A percentile compares a stretch with the other conserved stretches of the same genome.
Evolutionary conservation across 306 rosid genomes (phyloP).

Genomic region (Quillaja saponaria): DNA sequence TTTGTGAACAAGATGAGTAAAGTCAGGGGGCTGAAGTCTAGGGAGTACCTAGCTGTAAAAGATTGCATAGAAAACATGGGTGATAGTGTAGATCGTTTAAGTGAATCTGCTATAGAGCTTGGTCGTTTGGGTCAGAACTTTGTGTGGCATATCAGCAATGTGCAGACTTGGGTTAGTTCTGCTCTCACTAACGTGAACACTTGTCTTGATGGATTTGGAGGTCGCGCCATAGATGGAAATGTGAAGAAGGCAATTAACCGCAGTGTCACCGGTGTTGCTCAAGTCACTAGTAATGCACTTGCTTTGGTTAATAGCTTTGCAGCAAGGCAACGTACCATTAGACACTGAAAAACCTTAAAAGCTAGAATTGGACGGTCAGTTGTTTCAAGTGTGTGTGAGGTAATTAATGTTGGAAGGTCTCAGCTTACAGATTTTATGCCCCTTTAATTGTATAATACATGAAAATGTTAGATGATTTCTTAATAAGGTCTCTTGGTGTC

Average conservation of each 20-base stretch:
- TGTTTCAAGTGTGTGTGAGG: background rate
- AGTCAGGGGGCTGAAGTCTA: slow-evolving; percentile 39
- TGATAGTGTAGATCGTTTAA: slow-evolving; percentile 58
- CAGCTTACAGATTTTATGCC: background rate
- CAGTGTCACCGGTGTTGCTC: slow-evolving; percentile 56
- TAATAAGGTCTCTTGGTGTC: no score
- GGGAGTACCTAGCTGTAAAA: slow-evolving; percentile 55
- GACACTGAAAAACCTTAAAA: slow-evolving; percentile 15
- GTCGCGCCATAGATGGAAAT: slow-evolving; percentile 45
- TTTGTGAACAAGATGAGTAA: slow-evolving; percentile 51
- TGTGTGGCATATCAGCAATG: slow-evolving; percentile 74
- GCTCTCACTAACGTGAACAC: slow-evolving; percentile 73
- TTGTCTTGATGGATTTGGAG: slow-evolving; percentile 71
- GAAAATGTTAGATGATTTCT: no score
- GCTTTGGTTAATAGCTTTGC: slow-evolving; percentile 74
- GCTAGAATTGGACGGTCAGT: background rate
- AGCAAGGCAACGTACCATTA: slow-evolving; percentile 31
- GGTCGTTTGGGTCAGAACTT: slow-evolving; percentile 55
- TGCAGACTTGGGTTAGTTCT: slow-evolving; percentile 87
- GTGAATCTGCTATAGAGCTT: slow-evolving; percentile 59
- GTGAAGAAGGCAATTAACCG: slow-evolving; percentile 45
- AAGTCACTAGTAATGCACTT: slow-evolving; percentile 76
- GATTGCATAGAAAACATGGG: slow-evolving; percentile 81
- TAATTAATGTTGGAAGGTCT: background rate
- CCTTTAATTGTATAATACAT: background rate